Percentiles rank a stretch among this genome's conserved stretches.
phyloP scores from a whole-genome alignment of 495 filamentous ascomycete species.

The Penicillium desertorum region DNA sequence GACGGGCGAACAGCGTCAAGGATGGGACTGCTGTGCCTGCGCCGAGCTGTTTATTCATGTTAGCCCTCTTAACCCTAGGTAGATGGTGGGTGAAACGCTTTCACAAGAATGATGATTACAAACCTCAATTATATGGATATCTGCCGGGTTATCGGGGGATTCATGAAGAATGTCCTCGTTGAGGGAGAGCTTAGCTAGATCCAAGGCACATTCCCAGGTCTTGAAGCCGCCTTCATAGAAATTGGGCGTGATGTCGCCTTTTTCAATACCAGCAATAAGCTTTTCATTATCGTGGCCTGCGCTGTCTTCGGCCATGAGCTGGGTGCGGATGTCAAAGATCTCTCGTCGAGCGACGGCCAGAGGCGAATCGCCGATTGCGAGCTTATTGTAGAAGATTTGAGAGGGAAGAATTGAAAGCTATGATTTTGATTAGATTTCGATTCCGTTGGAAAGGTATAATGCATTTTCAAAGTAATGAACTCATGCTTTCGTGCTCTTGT shows the following conservation, averaged over 20 bases:
- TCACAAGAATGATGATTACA: conserved; percentile 18
- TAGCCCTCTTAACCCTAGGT: not conserved
- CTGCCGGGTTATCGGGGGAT: conserved; percentile 33
- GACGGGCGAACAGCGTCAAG: conserved; percentile 70
- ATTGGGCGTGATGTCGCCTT: conserved; percentile 82
- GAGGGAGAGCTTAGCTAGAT: conserved; percentile 67
- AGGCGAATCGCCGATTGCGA: conserved; percentile 49
- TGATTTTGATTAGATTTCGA: conserved; percentile 47
- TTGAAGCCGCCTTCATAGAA: conserved; percentile 99
- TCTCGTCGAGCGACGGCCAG: conserved; percentile 75
- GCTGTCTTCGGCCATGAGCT: conserved; percentile 87
- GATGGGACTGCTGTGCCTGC: conserved; percentile 88
- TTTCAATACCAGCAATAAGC: conserved; percentile 59
- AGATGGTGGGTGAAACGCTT: not conserved
- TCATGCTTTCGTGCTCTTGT: not conserved
- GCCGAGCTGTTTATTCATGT: conserved; percentile 60
- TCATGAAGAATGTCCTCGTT: conserved; percentile 17
- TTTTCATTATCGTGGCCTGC: conserved; percentile 44
- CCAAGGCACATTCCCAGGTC: conserved; percentile 94
- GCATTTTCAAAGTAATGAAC: not conserved
- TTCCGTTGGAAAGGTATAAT: conserved; percentile 38
- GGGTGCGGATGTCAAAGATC: conserved; percentile 88
- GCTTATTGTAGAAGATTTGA: conserved; percentile 69
- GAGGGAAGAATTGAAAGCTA: conserved; percentile 71
- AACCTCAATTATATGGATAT: conserved; percentile 74